Conservation (phyloP, 345 rosid species). For the Bruguiera gymnorhiza region DNA sequence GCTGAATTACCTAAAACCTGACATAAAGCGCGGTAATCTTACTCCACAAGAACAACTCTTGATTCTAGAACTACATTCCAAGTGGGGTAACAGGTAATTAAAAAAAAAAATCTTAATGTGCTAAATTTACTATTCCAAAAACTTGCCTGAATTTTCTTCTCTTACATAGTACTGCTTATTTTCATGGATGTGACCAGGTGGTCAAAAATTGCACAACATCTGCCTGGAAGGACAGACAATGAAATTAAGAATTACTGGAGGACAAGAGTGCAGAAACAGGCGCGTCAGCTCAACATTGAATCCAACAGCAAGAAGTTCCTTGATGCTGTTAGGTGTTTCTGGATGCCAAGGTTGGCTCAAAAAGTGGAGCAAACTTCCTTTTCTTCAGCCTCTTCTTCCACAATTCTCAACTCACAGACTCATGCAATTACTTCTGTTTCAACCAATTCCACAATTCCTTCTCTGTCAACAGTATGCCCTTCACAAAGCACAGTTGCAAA, state of each 20-base stretch:
- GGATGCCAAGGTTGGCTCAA: conserved; percentile 92
- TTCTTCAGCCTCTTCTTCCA: not conserved
- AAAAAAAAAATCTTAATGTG: too few relatives aligned
- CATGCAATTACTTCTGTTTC: not conserved
- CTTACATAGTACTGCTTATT: not conserved
- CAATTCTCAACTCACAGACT: not conserved
- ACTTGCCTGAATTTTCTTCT: too few relatives aligned
- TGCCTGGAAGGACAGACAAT: conserved; percentile 95
- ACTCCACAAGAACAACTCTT: conserved; percentile 93
- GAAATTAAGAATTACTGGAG: conserved; percentile 98
- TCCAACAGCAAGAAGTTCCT: conserved; percentile 83
- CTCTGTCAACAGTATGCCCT: not conserved
- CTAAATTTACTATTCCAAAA: too few relatives aligned
- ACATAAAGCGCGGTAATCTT: conserved; percentile 88
- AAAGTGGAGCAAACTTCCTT: conserved; percentile 26
- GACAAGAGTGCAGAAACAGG: conserved; percentile 95
- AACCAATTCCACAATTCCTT: not conserved
- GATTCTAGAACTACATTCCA: conserved; percentile 93
- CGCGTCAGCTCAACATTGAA: conserved; percentile 82
- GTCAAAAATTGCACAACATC: conserved; percentile 91
- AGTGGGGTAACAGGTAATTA: conserved; percentile 86
- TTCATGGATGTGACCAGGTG: conserved; percentile 40
- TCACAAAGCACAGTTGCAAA: conserved; percentile 6
- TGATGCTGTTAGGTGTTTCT: conserved; percentile 71
- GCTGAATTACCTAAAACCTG: conserved; percentile 91